Evolutionary conservation across 305 asterid genomes (phyloP), one percentile per base, ranked within the genome.

Genomic region (Fraxinus dipetala): DNA sequence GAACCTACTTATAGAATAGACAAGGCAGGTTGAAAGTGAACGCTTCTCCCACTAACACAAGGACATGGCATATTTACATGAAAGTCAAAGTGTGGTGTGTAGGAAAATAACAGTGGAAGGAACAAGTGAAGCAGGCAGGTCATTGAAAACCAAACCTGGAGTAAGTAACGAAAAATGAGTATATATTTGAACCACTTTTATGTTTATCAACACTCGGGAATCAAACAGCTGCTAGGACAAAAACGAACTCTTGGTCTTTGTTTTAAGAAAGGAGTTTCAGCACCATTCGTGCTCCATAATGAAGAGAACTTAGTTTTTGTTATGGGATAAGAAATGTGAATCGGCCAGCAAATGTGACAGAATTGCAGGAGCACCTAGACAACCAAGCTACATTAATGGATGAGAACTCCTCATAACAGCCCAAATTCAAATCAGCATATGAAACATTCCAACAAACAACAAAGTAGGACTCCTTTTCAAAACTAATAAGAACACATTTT

Each of bases 171-270:
- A 61, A 35, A 56, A 51, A 84, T n/a, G 80, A 75, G 74, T 77
- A 48, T 73, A 79, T 74, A 80, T 63, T 74, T 72, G 73, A 75
- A 82, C 81, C 36, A 63, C 78, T 69, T 24, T 77, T 79, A 76
- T 48, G 61, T 77, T 75, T 61, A 84, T 73, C 79, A 61, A 63
- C 69, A 80, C 77, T 70, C 74, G 40, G 77, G 80, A 80, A 81
- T 82, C 84, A 79, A 38, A 82, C 86, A 80, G 84, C 87, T 76
- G 80, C 85, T 78, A 85, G 82, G 78, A 73, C 81, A 78, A 45
- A 85, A 51, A 79, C 31, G 69, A 78, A 76, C 76, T 85, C 86
- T 83, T 78, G 72, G 83, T 70, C 45, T 77, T 35, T 67, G 34
- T 80, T 80, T 78, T 34, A 67, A 56, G 72, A 38, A 78, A 78